Evolutionary conservation across 805 yeast species (phyloP).

Genomic region (Zygoascus bituminiphila): DNA sequence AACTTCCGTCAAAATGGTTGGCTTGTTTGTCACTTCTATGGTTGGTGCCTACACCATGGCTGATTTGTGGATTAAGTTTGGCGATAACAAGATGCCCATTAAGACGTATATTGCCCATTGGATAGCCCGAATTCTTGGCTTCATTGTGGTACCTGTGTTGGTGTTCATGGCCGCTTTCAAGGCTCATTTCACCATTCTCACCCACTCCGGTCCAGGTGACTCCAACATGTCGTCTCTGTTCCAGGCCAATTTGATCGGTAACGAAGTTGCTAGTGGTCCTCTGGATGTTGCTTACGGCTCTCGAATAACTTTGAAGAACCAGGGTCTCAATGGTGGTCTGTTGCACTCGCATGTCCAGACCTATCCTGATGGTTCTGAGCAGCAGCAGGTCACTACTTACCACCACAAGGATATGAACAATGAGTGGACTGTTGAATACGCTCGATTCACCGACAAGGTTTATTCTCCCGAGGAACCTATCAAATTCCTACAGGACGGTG

Average conservation of each 20-base stretch:
- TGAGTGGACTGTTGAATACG: conserved; percentile 51
- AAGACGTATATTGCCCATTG: conserved; percentile 48
- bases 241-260: conserved; percentile 75
- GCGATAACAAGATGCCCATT: conserved; percentile 39
- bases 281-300: conserved; percentile 58
- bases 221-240: conserved; percentile 82
- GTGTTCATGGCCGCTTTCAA: conserved; percentile 70
- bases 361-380: conserved; percentile 87
- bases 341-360: conserved; percentile 81
- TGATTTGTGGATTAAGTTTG: conserved; percentile 80
- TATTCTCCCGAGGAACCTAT: conserved; percentile 26
- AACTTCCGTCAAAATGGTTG: conserved; percentile 94
- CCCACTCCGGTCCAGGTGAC: conserved; percentile 86
- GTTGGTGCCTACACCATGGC: conserved; percentile 86
- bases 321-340: conserved; percentile 62
- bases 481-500: conserved; percentile 48
- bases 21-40: conserved; percentile 76
- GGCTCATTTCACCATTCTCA: conserved; percentile 68
- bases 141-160: conserved; percentile 63
- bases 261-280: conserved; percentile 59
- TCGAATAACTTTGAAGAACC: conserved; percentile 54
- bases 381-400: conserved; percentile 78
- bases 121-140: conserved; percentile 52
- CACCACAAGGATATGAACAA: conserved; percentile 65
- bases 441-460: conserved; percentile 15